Conservation (phyloP, 2,329 filamentous ascomycete genomes). For the Colletotrichum coccodes region DNA sequence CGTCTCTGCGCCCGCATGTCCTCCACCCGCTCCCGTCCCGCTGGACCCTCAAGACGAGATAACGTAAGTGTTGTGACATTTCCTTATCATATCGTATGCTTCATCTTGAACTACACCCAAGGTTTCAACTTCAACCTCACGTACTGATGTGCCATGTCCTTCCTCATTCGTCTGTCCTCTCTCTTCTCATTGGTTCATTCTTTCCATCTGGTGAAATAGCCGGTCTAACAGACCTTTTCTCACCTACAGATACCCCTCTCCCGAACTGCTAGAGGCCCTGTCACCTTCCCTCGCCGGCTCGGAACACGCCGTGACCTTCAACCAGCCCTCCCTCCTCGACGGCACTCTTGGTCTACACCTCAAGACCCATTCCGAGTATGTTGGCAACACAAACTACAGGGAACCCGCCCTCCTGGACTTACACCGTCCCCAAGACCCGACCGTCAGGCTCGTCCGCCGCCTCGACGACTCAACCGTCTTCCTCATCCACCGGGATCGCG, state of each 20-base stretch:
- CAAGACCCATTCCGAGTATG: constrained; percentile 68
- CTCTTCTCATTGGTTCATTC: background rate
- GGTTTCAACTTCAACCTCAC: background rate
- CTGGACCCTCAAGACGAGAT: constrained; percentile 32
- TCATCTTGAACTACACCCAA: background rate
- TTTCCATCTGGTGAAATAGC: background rate
- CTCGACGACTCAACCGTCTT: constrained; percentile 48
- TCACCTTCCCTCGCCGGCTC: constrained; percentile 30
- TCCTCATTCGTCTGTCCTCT: constrained; percentile 3
- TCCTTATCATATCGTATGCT: background rate
- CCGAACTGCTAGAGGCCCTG: constrained; percentile 32
- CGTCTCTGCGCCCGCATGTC: constrained; percentile 7
- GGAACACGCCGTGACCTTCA: constrained; percentile 30
- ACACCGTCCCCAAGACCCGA: constrained; percentile 59
- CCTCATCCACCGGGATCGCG: constrained; percentile 47
- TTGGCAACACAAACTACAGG: constrained; percentile 68
- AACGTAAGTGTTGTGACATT: constrained; percentile 24
- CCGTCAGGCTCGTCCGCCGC: constrained; percentile 42
- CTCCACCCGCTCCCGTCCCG: constrained; percentile 21
- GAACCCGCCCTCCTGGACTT: constrained; percentile 67
- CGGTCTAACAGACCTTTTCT: constrained; percentile 1
- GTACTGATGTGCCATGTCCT: background rate
- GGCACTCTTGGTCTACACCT: constrained; percentile 65
- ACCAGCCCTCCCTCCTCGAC: constrained; percentile 43
- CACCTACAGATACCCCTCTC: constrained; percentile 27